Evolutionary conservation across 176 grass and related monocot genomes (phyloP), one percentile per base, ranked within the genome.

Genomic region (Olyra latifolia): DNA sequence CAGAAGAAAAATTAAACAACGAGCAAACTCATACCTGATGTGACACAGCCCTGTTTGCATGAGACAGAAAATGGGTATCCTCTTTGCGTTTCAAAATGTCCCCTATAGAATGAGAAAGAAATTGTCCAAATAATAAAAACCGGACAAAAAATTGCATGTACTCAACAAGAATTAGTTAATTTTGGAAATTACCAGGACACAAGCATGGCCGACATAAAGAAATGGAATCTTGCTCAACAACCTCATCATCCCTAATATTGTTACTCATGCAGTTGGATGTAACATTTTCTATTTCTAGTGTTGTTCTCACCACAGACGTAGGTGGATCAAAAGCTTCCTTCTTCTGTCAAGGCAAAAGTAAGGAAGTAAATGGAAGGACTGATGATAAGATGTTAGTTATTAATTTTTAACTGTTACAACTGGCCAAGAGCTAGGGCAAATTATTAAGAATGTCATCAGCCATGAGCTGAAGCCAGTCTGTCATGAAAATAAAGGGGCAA

Each of bases 291-390:
- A 40, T 41, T 59, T 42, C 74, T 42, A 80, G 67, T 48, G 67
- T 7, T 14, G 65, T n/a, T 29, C 50, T 4, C 5, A n/a, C n/a
- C n/a, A 13, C 24, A 4, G 41, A 16, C 40, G 40, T 19, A 7
- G 78, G 69, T 19, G 61, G 75, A 83, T 79, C 60, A 23, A 59
- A 66, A 73, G 61, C 68, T 60, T 83, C 86, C 86, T 79, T 76
- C 86, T 83, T 79, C 80, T 83, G 86, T 55, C n/a, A 71, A 55
- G 39, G 38, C 3, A 41, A 46, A 80, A 46, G 8, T 43, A 6
- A 35, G 10, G 1, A 25, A 27, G 39, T 47, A 47, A 66, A 60
- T 16, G 7, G 19, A 55, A 86, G 60, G 49, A 29, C 7, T 5
- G 49, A 40, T 25, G 65, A 66, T 56, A 80, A 50, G 15, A 17